phyloP scores from a whole-genome alignment of 441 rosid genomes.

The Isatis lusitanica region DNA sequence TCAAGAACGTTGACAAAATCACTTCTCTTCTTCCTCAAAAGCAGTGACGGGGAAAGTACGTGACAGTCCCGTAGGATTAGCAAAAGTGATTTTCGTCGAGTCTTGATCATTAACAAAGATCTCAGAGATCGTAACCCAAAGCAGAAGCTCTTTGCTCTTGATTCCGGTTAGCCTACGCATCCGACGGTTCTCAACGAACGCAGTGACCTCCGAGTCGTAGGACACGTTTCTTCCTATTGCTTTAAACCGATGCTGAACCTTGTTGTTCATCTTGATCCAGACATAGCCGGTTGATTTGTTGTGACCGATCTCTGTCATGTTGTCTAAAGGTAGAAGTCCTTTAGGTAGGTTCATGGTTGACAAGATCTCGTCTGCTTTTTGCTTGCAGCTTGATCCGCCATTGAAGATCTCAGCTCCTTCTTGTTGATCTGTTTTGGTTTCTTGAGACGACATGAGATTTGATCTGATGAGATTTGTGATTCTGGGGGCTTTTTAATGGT shows the following conservation, averaged over 20 bases:
- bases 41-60: slow-evolving; percentile 46
- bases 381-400: slow-evolving; percentile 44
- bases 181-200: slow-evolving; percentile 42
- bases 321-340: slow-evolving; percentile 42
- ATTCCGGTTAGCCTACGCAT: slow-evolving; percentile 38
- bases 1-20: slow-evolving; percentile 16
- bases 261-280: slow-evolving; percentile 45
- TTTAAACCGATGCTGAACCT: slow-evolving; percentile 39
- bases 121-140: slow-evolving; percentile 44
- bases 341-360: slow-evolving; percentile 40
- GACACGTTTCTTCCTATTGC: slow-evolving; percentile 35
- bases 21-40: slow-evolving; percentile 40
- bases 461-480: neutral
- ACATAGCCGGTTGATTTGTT: slow-evolving; percentile 46
- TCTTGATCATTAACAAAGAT: slow-evolving; percentile 39
- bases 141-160: slow-evolving; percentile 43
- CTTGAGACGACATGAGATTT: slow-evolving; percentile 33
- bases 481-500: neutral
- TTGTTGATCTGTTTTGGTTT: slow-evolving; percentile 33
- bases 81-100: slow-evolving; percentile 37
- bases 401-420: slow-evolving; percentile 50
- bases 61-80: slow-evolving; percentile 33
- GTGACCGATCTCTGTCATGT: slow-evolving; percentile 44
- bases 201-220: slow-evolving; percentile 42
- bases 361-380: slow-evolving; percentile 42